Percentiles rank a stretch among this genome's conserved stretches.
phyloP scores from a whole-genome alignment of 2,329 filamentous ascomycete species.

The Penicillium expansum region DNA sequence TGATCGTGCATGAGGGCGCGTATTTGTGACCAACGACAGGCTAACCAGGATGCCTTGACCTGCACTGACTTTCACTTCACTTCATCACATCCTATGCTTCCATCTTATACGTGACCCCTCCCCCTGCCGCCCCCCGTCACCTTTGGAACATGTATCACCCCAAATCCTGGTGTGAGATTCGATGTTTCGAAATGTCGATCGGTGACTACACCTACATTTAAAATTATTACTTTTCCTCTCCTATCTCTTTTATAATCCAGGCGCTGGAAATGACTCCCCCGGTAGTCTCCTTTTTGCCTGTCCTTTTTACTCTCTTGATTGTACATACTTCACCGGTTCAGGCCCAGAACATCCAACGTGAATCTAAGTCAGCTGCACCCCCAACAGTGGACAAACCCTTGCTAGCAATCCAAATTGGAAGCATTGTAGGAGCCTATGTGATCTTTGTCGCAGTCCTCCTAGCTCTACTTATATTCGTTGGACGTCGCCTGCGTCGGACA shows the following conservation, averaged over 20 bases:
- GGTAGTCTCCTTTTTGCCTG: constrained; percentile 49
- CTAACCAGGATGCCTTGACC: constrained; percentile 3
- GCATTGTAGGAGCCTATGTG: constrained; percentile 80
- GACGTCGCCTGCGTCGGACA: constrained; percentile 54
- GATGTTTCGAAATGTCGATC: constrained; percentile 23
- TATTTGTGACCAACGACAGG: constrained; percentile 30
- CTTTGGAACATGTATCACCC: constrained; percentile 21
- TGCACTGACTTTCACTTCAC: constrained; percentile 18
- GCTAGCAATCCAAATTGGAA: constrained; percentile 78
- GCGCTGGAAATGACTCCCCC: constrained; percentile 20
- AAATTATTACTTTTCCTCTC: constrained; percentile 5
- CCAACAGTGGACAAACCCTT: constrained; percentile 58
- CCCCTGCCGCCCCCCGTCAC: constrained; percentile 19
- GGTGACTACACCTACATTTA: constrained; percentile 16
- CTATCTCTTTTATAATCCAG: constrained; percentile 13
- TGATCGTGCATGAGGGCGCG: constrained; percentile 28
- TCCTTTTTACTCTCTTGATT: constrained; percentile 57
- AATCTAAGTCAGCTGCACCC: constrained; percentile 29
- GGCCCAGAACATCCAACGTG: constrained; percentile 48
- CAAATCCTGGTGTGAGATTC: constrained; percentile 28
- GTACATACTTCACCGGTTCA: constrained; percentile 11
- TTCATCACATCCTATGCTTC: constrained; percentile 29
- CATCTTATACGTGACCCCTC: constrained; percentile 21
- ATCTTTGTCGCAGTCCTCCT: constrained; percentile 72
- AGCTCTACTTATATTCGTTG: constrained; percentile 60